These are phyloP conservation scores for Alternaria atra DNA, from an alignment of 2,329 filamentous ascomycete species.

Conservation along the genomic window DNA sequence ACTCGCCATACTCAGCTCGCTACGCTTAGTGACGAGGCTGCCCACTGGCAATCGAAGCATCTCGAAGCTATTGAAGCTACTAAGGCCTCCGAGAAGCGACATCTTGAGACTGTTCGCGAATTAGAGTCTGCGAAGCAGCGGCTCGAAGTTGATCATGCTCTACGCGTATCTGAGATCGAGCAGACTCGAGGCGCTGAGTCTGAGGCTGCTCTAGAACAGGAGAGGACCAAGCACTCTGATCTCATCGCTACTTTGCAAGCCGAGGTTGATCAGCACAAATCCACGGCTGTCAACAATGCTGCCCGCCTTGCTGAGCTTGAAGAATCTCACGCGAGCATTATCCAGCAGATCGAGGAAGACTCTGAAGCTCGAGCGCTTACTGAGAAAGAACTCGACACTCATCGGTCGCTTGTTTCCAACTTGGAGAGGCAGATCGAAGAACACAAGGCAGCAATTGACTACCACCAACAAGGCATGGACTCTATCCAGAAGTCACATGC, in stretches of 20 bases:
- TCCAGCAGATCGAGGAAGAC: conserved; percentile 73
- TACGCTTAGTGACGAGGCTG: conserved; percentile 75
- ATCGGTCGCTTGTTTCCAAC: conserved; percentile 62
- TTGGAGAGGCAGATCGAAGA: conserved; percentile 66
- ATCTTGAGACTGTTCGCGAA: conserved; percentile 75
- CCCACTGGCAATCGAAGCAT: conserved; percentile 80
- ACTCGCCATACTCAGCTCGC: conserved; percentile 67
- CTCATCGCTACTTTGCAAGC: conserved; percentile 68
- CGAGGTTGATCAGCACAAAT: conserved; percentile 84
- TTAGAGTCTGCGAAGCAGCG: conserved; percentile 69
- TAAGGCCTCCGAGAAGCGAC: conserved; percentile 74
- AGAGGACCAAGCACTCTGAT: conserved; percentile 58
- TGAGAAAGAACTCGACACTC: conserved; percentile 61
- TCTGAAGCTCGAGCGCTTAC: conserved; percentile 67
- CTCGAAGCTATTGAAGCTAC: conserved; percentile 73
- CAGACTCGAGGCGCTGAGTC: conserved; percentile 38
- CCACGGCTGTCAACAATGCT: conserved; percentile 73
- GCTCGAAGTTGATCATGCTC: conserved; percentile 47
- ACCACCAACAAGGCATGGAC: conserved; percentile 63
- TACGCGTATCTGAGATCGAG: conserved; percentile 43
- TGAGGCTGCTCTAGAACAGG: conserved; percentile 50
- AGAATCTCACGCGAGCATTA: conserved; percentile 71
- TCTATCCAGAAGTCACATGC: conserved; percentile 64
- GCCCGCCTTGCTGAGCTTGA: conserved; percentile 78
- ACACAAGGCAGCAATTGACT: conserved; percentile 64